Percentiles rank a stretch among this genome's conserved stretches.
Evolutionary conservation across 2,329 filamentous ascomycete species (phyloP).

Genomic region (Neoarthrinium moseri): DNA sequence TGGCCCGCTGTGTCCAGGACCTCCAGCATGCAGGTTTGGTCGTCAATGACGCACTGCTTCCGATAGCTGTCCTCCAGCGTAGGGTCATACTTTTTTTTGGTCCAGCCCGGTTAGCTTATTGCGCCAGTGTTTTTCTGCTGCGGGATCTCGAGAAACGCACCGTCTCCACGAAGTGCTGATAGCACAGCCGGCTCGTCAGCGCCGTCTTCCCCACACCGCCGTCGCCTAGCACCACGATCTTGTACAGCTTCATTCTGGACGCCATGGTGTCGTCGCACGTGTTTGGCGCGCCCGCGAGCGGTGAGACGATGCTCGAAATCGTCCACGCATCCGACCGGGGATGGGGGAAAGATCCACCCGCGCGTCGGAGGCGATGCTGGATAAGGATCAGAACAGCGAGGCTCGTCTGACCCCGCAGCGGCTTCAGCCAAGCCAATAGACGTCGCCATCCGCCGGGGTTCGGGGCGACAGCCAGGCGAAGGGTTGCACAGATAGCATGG

Average conservation of each 20-base stretch:
- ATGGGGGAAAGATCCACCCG: too few species aligned
- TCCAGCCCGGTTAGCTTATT: background rate
- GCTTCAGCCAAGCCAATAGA: too few species aligned
- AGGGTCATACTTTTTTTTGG: constrained; percentile 65
- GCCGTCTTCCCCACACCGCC: constrained; percentile 2
- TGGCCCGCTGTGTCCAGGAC: constrained; percentile 95
- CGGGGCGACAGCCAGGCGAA: too few species aligned
- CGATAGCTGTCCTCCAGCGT: constrained; percentile 87
- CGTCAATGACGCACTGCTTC: constrained; percentile 89
- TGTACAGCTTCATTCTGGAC: constrained; percentile 2
- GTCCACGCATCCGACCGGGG: too few species aligned
- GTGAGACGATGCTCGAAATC: too few species aligned
- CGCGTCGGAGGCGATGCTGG: too few species aligned
- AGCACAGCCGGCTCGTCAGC: constrained; percentile 1
- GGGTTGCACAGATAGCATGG: too few species aligned
- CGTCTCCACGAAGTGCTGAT: background rate
- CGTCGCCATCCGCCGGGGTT: too few species aligned
- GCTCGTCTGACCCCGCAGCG: too few species aligned
- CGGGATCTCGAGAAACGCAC: background rate
- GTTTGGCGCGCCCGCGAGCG: too few species aligned
- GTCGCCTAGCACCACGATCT: constrained; percentile 2
- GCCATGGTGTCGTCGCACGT: too few species aligned
- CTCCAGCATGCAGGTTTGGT: constrained; percentile 94
- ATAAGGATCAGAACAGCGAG: too few species aligned
- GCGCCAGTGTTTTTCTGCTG: background rate